Conservation (phyloP, 202 grass and related monocot species). For the Eragrostis tef region DNA sequence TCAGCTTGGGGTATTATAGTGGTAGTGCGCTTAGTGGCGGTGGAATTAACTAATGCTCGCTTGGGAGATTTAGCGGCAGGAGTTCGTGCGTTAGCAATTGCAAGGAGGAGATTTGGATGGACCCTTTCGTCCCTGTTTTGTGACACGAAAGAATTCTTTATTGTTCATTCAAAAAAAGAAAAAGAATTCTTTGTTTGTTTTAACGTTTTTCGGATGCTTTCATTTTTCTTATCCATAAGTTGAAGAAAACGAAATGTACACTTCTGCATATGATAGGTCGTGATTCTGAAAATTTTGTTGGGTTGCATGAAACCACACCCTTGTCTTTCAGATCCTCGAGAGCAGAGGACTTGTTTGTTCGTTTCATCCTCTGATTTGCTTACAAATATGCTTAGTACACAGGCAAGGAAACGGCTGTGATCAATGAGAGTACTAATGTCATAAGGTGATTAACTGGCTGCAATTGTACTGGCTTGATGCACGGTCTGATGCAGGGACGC, state of each 20-base stretch:
- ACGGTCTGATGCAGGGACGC: constrained; percentile 9
- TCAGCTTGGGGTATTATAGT: constrained; percentile 9
- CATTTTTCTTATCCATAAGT: not conserved
- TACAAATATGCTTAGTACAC: not conserved
- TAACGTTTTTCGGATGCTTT: constrained; percentile 13
- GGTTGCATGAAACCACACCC: not conserved
- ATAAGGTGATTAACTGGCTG: not conserved
- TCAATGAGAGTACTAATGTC: not conserved
- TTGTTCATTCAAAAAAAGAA: no score
- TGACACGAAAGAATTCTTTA: constrained; percentile 17
- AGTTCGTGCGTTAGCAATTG: constrained; percentile 32
- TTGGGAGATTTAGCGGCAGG: not conserved
- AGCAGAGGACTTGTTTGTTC: no score
- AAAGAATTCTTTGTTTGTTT: constrained; percentile 22
- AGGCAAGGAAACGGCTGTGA: no score
- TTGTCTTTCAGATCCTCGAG: no score
- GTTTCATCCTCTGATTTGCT: not conserved
- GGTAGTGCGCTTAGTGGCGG: constrained; percentile 49
- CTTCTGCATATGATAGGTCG: not conserved
- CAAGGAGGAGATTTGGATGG: constrained; percentile 21
- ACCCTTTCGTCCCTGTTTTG: constrained; percentile 15
- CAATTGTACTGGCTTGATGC: not conserved
- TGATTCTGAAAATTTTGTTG: not conserved
- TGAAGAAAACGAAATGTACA: not conserved
- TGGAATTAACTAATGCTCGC: constrained; percentile 38